Base-by-base conservation (phyloP, 2,329 filamentous ascomycete genomes). In the Aphanocladium album region DNA sequence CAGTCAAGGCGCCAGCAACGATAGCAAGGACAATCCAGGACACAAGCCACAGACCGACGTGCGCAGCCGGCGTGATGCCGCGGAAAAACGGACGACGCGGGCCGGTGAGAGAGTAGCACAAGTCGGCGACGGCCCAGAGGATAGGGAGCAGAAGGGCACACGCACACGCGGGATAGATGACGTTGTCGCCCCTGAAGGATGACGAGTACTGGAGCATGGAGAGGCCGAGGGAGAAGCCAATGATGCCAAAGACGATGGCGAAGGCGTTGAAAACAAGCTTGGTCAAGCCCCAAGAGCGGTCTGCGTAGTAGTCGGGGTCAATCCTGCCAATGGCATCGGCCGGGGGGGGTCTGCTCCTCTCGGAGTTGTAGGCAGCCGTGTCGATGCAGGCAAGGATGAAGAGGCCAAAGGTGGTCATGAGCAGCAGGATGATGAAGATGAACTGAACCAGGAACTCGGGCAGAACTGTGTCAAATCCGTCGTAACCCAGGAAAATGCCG, bases 21-120 rank as follows among this genome's bases (percentile, higher is more conserved):
- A 70, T 30, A 41, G 67, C 50, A n/a, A 70, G 67, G 23, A 67
- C 60, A 7, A 80, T 63, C 73, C 75, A 79, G 59, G 80, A 68
- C 62, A 79, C 54, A 2, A 80, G 74, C 35, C 74, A 75, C 16
- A 77, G 45, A 57, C 67, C 75, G 37, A 80, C 74, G 51, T 80
- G 77, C 8, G 73, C 74, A 27, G 76, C 78, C 0, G 79, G 77
- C 57, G 77, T 76, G 21, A 80, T 75, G 41, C 75, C 74, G 3
- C 64, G 64, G 25, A 70, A 67, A 53, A 66, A 69, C 7, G 68
- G 71, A 41, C 74, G 74, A 17, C 68, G 60, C 39, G 64, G 30
- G 19, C 75, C 70, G 27, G 70, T 74, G 59, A 78, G 65, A 52
- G 49, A 30, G 6, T 35, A 60, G 57, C 37, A 53, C 25, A 78